phyloP scores from a whole-genome alignment of 352 stramenopile species.

The Phytophthora meadii region DNA sequence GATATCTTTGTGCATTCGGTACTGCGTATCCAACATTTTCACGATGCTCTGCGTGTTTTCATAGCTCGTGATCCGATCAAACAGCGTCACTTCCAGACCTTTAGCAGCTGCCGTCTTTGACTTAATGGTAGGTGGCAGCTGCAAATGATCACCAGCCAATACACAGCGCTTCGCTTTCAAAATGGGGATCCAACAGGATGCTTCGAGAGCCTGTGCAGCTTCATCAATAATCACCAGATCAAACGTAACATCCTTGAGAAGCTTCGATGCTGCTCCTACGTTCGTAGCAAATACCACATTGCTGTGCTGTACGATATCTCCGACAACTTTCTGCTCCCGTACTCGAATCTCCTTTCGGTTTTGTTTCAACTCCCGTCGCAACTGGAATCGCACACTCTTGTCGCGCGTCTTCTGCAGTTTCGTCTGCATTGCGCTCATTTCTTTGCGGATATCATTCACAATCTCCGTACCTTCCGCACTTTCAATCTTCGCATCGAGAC shows the following conservation, averaged over 20 bases:
- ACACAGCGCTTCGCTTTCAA: slow-evolving; percentile 91
- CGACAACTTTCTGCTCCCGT: slow-evolving; percentile 94
- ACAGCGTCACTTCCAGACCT: slow-evolving; percentile 94
- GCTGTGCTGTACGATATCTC: slow-evolving; percentile 89
- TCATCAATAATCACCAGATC: slow-evolving; percentile 98
- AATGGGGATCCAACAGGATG: slow-evolving; percentile 97
- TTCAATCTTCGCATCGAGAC: slow-evolving; percentile 94
- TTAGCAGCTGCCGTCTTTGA: slow-evolving; percentile 73
- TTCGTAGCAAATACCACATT: slow-evolving; percentile 98
- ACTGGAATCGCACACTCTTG: slow-evolving; percentile 50
- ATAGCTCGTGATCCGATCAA: slow-evolving; percentile 94
- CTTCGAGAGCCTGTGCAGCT: slow-evolving; percentile 97
- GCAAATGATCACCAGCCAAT: slow-evolving; percentile 95
- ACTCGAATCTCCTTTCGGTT: slow-evolving; percentile 95
- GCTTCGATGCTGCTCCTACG: slow-evolving; percentile 92
- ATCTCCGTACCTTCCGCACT: slow-evolving; percentile 95
- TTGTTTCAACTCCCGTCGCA: slow-evolving; percentile 86
- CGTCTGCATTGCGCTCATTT: slow-evolving; percentile 79
- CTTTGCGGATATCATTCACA: slow-evolving; percentile 94
- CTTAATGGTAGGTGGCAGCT: slow-evolving; percentile 98
- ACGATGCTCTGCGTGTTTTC: slow-evolving; percentile 57
- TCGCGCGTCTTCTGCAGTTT: slow-evolving; percentile 67
- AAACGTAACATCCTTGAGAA: slow-evolving; percentile 93
- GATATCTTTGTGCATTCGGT: slow-evolving; percentile 97
- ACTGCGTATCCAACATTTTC: slow-evolving; percentile 97